Base-by-base conservation (phyloP, 1,284 basidiomycete species). In the Cutaneotrichosporon curvatum region DNA sequence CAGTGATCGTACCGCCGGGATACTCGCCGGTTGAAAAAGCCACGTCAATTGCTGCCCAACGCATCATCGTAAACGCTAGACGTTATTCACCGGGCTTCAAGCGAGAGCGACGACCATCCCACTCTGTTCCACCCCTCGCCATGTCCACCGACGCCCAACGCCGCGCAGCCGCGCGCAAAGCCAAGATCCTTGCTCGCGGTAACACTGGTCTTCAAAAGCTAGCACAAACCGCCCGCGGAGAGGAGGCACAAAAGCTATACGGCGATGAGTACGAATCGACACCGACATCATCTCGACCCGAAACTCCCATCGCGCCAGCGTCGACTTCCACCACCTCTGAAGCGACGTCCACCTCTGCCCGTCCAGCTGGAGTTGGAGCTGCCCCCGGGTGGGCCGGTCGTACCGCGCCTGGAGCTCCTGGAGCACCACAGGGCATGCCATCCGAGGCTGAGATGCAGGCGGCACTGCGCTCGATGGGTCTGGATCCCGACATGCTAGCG, bases 111-210 rank as follows among this genome's bases (percentile, higher is more conserved):
- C n/a, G n/a, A n/a, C n/a, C n/a, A n/a, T n/a, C n/a, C n/a, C n/a
- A n/a, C n/a, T n/a, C n/a, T n/a, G n/a, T n/a, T n/a, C n/a, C n/a
- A n/a, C 8, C 10, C 19, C 11, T 30, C 25, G 28, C 38, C 43
- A 65, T 61, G 60, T 45, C 59, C 40, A 56, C 61, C 10, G 67
- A 67, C 15, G 67, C 67, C 14, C 61, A 63, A 16, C 50, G 53
- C n/a, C 54, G 68, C 35, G 70, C 70, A 15, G 71, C 70, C 4
- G 69, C 71, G 28, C 60, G 71, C 16, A 66, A 66, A 34, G 71
- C 71, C 15, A 73, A 71, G 51, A 72, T 72, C 53, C 63, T 70
- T 14, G 71, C 71, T 14, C 56, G 70, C 36, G 71, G 70, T 4
- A 68, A 65, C 42, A 57, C 67, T 0, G 68, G 71, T 21, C 52